These are phyloP conservation scores for Haplographium delicatum DNA, from an alignment of 495 filamentous ascomycete species.

Conservation along the genomic window DNA sequence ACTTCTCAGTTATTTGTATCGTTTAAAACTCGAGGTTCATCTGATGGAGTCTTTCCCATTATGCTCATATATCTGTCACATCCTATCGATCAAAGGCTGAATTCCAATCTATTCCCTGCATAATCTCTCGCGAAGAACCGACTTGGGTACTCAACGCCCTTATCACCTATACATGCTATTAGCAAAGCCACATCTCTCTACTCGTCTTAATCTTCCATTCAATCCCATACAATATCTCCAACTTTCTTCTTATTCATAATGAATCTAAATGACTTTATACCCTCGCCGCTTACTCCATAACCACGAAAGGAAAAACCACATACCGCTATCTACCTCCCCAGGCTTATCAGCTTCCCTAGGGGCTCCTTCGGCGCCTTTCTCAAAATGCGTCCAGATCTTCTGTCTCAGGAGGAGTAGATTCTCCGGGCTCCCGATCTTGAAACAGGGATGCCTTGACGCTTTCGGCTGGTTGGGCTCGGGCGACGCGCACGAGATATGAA, in stretches of 20 bases:
- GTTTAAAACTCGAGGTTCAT: too few species aligned
- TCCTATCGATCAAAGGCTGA: slow-evolving; percentile 50
- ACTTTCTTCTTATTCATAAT: too few species aligned
- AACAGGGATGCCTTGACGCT: slow-evolving; percentile 51
- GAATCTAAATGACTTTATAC: too few species aligned
- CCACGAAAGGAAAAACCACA: slow-evolving; percentile 10
- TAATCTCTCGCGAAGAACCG: slow-evolving; percentile 61
- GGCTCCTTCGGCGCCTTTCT: slow-evolving; percentile 40
- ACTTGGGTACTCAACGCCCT: slow-evolving; percentile 53
- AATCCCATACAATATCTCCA: too few species aligned
- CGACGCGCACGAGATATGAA: slow-evolving; percentile 49
- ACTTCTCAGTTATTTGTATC: too few species aligned
- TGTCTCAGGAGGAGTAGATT: slow-evolving; percentile 41
- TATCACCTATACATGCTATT: slow-evolving; percentile 33
- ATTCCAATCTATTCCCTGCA: slow-evolving; percentile 58
- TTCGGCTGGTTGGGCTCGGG: slow-evolving; percentile 36
- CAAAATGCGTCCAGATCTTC: slow-evolving; percentile 49
- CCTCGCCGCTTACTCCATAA: too few species aligned
- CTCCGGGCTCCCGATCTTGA: slow-evolving; percentile 41
- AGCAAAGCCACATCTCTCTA: not conserved
- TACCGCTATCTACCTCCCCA: slow-evolving; percentile 46
- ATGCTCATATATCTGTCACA: too few species aligned
- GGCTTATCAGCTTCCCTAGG: slow-evolving; percentile 52
- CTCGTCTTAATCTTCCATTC: not conserved
- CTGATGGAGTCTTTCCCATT: too few species aligned